Evolutionary conservation across 208 protist genomes (phyloP).

Genomic region (Borovskyia barvae): DNA sequence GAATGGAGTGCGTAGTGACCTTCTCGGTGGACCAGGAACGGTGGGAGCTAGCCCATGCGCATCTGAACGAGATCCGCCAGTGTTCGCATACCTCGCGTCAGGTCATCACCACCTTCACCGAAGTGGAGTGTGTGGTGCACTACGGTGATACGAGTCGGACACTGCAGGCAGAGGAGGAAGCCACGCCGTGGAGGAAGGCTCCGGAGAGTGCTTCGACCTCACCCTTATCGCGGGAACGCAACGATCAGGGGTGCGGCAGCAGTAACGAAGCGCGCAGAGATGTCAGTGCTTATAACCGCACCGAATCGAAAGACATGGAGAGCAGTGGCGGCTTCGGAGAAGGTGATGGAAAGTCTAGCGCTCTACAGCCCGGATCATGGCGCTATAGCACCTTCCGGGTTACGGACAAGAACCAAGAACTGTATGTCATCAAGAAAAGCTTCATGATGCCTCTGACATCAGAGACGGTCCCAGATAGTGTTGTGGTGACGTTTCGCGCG

Average conservation of each 20-base stretch:
- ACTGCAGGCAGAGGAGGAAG: constrained; percentile 24
- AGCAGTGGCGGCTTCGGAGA: not conserved
- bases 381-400: constrained; percentile 21
- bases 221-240: constrained; percentile 18
- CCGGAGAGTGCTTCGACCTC: constrained; percentile 7
- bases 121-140: constrained; percentile 57
- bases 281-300: constrained; percentile 22
- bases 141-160: constrained; percentile 26
- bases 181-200: constrained; percentile 14
- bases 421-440: constrained; percentile 63
- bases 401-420: constrained; percentile 18
- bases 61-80: constrained; percentile 68
- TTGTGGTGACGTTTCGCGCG: constrained; percentile 64
- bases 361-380: constrained; percentile 13
- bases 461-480: constrained; percentile 45
- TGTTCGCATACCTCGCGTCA: constrained; percentile 67
- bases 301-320: constrained; percentile 13
- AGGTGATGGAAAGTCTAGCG: not conserved
- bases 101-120: constrained; percentile 58
- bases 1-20: constrained; percentile 55
- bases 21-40: constrained; percentile 65
- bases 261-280: constrained; percentile 5
- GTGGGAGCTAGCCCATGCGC: constrained; percentile 63
- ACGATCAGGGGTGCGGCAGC: constrained; percentile 11
- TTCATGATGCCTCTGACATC: constrained; percentile 50